Evolutionary conservation across 805 yeast species (phyloP), one percentile per base, ranked within the genome.

Genomic region (Torulaspora quercuum): DNA sequence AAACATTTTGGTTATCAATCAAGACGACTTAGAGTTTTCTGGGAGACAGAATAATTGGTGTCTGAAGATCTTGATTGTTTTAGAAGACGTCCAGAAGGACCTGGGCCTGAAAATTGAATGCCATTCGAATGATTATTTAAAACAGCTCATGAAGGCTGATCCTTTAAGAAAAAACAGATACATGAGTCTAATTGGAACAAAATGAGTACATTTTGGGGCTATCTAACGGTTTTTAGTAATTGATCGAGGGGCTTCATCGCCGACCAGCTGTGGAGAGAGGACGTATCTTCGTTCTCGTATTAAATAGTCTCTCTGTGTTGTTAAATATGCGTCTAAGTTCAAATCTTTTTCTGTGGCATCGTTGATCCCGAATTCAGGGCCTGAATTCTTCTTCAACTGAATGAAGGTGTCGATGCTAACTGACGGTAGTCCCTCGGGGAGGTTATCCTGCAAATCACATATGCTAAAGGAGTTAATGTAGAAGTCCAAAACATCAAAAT

Each of bases 1-100:
- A 1, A 68, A 68, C 13, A 68, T 88, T 6, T 53, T 68, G 5
- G 87, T 83, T 43, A 69, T 89, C 35, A 79, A 82, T 50, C 78
- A 73, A 22, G 70, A 85, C 31, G 97, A 92, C 52, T 67, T 70
- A 21, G 85, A 77, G 5, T 88, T 86, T 50, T 68, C 67, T 44
- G 79, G 75, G 0, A 57, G 53, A 35, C 85, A 79, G 40, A 79
- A 81, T 52, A 70, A 69, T 30, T 82, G 95, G 90, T 88, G 96
- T 52, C 59, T 85, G 42, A 82, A 84, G 49, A 66, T 75, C 8
- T 64, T 77, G 13, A 58, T 81, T 20, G 68, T 70, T 16, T 62
- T 77, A 25, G 68, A 73, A 52, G 54, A 52, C 16, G 47, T 53
- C 4, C 49, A 59, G 52, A 39, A 57, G 45, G 33, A 48, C 3